phyloP scores from a whole-genome alignment of 805 yeast genomes.

The Ogataea ganodermae region DNA sequence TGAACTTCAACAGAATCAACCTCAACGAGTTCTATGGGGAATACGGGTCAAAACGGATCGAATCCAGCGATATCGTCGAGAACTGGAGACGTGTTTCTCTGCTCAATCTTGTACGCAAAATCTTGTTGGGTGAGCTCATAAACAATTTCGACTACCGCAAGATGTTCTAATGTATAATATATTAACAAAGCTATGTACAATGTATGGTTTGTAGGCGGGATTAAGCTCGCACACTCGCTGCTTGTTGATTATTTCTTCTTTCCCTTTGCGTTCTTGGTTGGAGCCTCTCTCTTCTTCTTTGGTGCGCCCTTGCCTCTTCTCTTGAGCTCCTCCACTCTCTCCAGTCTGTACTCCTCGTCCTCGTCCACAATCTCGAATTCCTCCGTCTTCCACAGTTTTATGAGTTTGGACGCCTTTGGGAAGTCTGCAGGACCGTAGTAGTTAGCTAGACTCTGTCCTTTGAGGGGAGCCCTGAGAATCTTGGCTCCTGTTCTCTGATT shows the following conservation, averaged over 20 bases:
- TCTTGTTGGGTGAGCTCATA: conserved; percentile 34
- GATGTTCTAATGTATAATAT: conserved; percentile 29
- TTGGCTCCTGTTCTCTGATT: conserved; percentile 71
- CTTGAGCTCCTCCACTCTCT: conserved; percentile 64
- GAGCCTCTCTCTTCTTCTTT: conserved; percentile 61
- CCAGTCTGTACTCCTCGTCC: conserved; percentile 67
- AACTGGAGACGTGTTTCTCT: conserved; percentile 32
- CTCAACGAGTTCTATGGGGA: conserved; percentile 17
- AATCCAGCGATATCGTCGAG: conserved; percentile 18
- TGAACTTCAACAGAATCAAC: conserved; percentile 32
- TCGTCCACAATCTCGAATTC: conserved; percentile 56
- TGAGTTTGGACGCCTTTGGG: conserved; percentile 50
- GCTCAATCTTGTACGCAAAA: conserved; percentile 20
- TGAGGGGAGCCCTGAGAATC: conserved; percentile 63
- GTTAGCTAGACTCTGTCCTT: conserved; percentile 67
- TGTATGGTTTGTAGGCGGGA: not conserved
- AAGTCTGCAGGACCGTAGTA: conserved; percentile 78
- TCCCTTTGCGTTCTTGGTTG: conserved; percentile 37
- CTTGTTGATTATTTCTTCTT: conserved; percentile 35
- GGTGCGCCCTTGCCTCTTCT: conserved; percentile 92
- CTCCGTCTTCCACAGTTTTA: conserved; percentile 28
- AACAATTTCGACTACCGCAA: conserved; percentile 33
- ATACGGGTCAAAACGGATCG: conserved; percentile 4
- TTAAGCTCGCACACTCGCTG: not conserved
- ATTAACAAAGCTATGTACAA: conserved; percentile 12